Base-by-base conservation (phyloP, 2,329 filamentous ascomycete genomes). In the Stachybotrys chlorohalonatus region DNA sequence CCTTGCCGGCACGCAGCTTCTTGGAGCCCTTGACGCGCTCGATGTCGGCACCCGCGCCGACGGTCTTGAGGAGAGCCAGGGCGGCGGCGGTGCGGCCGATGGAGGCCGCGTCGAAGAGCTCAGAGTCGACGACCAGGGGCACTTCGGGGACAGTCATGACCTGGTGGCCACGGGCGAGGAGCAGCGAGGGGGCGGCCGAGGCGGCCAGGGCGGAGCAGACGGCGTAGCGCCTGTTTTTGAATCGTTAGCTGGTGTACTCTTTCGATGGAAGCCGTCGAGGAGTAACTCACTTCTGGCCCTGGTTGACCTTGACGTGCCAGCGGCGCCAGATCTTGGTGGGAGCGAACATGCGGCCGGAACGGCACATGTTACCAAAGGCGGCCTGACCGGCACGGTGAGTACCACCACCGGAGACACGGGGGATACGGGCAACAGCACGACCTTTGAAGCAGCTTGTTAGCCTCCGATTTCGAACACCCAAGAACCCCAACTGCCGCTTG, bases 271-370 rank as follows among this genome's bases (percentile, higher is more conserved):
- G 13, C 58, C 53, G 59, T 51, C 51, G 46, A 30, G 7, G 49
- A 30, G 50, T 54, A 32, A 75, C 84, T 77, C 75, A 91, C 90
- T 94, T 96, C 86, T 99, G 94, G 78, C 89, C 89, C 78, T 95
- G 85, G 85, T 95, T 96, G 86, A 99, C 85, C 91, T 97, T 97
- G 84, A 96, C 85, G 85, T 99, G 94, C 95, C 94, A 99, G 84
- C 96, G 96, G 77, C 94, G 86, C 95, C 94, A 99, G 82, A 96
- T 89, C 88, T 99, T 99, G 80, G 94, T 99, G 66, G 94, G 94
- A 68, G 94, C 94, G 82, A 99, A 99, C 94, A 99, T 99, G 82
- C 94, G 94, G 83, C 95, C 94, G 75, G 93, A 96, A 77, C 94
- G 92, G 83, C 94, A 99, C 91, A 93, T 91, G 89, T 99, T 99